A percentile compares a stretch with the other conserved stretches of the same genome.
phyloP scores from a whole-genome alignment of 768 basidiomycete species.

The Lentinula aciculospora region DNA sequence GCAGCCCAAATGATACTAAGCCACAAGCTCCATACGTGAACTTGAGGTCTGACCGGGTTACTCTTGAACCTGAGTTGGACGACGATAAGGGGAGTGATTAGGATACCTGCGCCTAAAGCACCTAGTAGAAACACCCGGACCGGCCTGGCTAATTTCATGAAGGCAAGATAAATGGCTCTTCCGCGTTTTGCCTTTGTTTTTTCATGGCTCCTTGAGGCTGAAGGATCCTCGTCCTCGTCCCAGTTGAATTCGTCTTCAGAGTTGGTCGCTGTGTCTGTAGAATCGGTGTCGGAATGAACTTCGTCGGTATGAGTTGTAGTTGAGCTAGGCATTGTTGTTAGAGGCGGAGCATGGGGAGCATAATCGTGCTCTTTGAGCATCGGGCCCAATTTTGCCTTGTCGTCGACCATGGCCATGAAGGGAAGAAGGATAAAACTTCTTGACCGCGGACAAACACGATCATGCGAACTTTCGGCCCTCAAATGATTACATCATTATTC shows the following conservation, averaged over 20 bases:
- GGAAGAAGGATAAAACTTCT: not conserved
- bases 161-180: constrained; percentile 54
- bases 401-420: constrained; percentile 1
- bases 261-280: constrained; percentile 48
- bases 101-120: constrained; percentile 52
- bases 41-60: constrained; percentile 44
- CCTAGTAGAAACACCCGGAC: constrained; percentile 56
- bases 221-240: constrained; percentile 53
- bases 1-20: constrained; percentile 62
- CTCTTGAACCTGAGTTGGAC: constrained; percentile 56
- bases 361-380: constrained; percentile 18
- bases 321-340: constrained; percentile 11
- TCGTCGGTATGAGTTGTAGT: constrained; percentile 18
- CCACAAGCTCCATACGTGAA: constrained; percentile 65
- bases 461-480: not conserved
- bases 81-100: constrained; percentile 67
- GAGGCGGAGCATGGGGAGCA: constrained; percentile 12
- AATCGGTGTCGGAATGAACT: constrained; percentile 30
- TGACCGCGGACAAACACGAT: not conserved
- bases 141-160: constrained; percentile 60
- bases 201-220: constrained; percentile 16
- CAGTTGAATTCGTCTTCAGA: constrained; percentile 71
- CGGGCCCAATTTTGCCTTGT: not conserved
- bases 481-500: not conserved
- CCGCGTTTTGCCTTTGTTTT: constrained; percentile 53